Evolutionary conservation across 352 stramenopile species (phyloP), one percentile per base, ranked within the genome.

Genomic region (Phytophthora kernoviae): DNA sequence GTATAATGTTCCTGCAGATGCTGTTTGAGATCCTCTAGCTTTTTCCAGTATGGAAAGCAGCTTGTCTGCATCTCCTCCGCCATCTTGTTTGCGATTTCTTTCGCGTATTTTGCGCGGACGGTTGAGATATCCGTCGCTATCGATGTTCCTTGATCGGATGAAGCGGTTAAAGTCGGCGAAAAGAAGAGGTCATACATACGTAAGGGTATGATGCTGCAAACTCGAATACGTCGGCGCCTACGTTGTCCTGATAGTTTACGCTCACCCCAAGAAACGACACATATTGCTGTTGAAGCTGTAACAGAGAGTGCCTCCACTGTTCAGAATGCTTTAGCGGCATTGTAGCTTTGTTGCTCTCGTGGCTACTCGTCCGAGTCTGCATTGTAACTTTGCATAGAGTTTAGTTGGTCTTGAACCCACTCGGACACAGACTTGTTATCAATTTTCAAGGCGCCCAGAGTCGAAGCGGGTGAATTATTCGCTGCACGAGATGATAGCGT

Each of bases 41-140:
- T 53, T 22, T 61, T 74, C 74, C 77, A 87, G 41, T 77, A 87
- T 14, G 69, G 77, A 18, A 74, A 69, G 22, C 74, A 87, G 30
- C 45, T 62, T 26, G 58, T 58, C 41, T 57, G 54, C 59, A 81
- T 77, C 42, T 76, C 72, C 6, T 84, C 77, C 17, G 52, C 44
- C 58, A 87, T 81, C 27, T 77, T 80, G n/a, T 77, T 65, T 0
- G 68, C 47, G 21, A 87, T 77, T 41, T 84, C 74, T 8, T 77
- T 70, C 6, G 69, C 64, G 33, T 83, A 87, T 42, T 82, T 81
- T 24, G 48, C 44, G 1, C 73, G 62, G 9, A 84, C 62, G 2
- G 56, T 51, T 41, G 69, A 72, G 20, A 74, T 32, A 50, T 76
- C 69, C 44, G 70, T 53, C 1, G 44, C 49, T 34, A 67, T 18